A percentile compares a stretch with the other conserved stretches of the same genome.
Conservation (phyloP, 164 flowering plant species). For the Santalum album region DNA sequence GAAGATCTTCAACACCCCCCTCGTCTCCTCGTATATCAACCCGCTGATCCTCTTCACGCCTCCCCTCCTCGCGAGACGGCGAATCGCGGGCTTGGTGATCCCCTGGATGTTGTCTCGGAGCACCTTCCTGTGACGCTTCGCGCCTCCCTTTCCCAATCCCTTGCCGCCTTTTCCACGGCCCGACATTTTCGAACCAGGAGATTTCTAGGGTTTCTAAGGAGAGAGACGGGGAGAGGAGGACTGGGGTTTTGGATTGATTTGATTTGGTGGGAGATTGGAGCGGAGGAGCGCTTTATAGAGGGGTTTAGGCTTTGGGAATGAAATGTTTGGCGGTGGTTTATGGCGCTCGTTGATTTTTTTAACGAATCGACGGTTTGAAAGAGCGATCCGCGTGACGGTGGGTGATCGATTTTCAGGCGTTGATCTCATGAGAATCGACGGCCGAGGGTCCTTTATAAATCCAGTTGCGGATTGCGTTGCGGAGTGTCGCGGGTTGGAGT, state of each 20-base stretch:
- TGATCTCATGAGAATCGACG: no score
- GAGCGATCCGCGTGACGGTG: not conserved
- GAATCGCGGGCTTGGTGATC: conserved; percentile 43
- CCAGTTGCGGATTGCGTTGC: no score
- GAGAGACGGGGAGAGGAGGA: not conserved
- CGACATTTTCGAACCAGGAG: conserved; percentile 21
- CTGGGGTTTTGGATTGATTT: not conserved
- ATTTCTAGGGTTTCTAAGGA: not conserved
- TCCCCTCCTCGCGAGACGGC: conserved; percentile 40
- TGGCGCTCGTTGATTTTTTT: not conserved
- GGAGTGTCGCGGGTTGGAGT: no score
- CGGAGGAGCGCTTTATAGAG: not conserved
- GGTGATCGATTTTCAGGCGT: no score
- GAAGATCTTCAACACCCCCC: conserved; percentile 46
- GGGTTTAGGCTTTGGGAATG: not conserved
- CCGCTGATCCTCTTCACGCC: conserved; percentile 57
- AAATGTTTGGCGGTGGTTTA: not conserved
- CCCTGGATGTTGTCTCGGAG: conserved; percentile 46
- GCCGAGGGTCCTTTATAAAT: no score
- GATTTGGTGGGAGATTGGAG: not conserved
- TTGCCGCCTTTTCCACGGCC: conserved; percentile 56
- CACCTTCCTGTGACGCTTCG: conserved; percentile 44
- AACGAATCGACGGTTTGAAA: not conserved
- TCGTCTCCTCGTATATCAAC: conserved; percentile 43
- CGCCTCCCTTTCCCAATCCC: conserved; percentile 51